phyloP scores from a whole-genome alignment of 1,139 yeast genomes.

The Yamadazyma blattariae region DNA sequence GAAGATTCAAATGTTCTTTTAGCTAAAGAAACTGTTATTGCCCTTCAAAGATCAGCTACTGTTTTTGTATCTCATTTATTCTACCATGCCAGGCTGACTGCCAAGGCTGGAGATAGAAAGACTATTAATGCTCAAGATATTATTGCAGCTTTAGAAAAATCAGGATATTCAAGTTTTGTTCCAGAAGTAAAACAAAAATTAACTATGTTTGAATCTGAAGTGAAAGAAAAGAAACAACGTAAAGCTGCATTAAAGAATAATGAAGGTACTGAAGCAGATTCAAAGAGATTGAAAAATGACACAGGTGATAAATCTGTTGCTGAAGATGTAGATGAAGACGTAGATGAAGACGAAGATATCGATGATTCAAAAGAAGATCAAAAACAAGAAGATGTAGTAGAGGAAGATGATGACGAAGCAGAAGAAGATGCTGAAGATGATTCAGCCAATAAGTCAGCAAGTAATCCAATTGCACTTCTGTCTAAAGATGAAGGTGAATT shows the following conservation, averaged over 20 bases:
- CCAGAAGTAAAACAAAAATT: conserved; percentile 53
- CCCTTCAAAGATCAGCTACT: conserved; percentile 69
- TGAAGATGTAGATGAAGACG: conserved; percentile 6
- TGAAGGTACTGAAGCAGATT: conserved; percentile 5
- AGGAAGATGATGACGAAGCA: conserved; percentile 15
- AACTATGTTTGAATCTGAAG: conserved; percentile 39
- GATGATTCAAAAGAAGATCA: conserved; percentile 13
- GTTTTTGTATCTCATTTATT: conserved; percentile 68
- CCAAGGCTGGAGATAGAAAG: conserved; percentile 53
- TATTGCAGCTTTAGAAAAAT: conserved; percentile 52
- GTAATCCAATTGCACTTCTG: conserved; percentile 7
- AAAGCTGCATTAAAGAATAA: conserved; percentile 17
- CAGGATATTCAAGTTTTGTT: conserved; percentile 54
- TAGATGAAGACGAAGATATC: conserved; percentile 10
- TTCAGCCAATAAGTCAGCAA: conserved; percentile 8
- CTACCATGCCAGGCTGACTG: conserved; percentile 56
- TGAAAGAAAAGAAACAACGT: conserved; percentile 37
- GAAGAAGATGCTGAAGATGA: conserved; percentile 9
- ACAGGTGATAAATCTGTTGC: background rate
- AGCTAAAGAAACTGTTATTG: conserved; percentile 65
- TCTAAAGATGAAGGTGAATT: conserved; percentile 13
- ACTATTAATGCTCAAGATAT: conserved; percentile 68
- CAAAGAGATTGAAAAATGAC: conserved; percentile 16
- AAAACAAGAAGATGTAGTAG: conserved; percentile 11
- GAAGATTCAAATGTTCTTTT: conserved; percentile 36